Evolutionary conservation across 1,284 basidiomycete species (phyloP).

Genomic region (Coniferiporia weirii): DNA sequence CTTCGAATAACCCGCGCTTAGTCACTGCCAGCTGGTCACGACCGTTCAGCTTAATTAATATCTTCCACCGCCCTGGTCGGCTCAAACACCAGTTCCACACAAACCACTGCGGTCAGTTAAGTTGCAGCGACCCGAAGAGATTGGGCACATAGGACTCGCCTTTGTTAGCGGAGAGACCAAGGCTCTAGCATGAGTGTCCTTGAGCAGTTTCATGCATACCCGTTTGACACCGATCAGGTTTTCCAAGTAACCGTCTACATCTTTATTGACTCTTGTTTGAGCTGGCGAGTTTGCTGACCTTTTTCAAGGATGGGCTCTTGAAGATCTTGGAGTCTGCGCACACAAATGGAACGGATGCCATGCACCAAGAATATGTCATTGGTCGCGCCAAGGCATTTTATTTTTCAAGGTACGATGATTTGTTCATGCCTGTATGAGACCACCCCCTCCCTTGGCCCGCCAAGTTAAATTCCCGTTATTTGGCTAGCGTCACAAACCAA

Average conservation of each 20-base stretch:
- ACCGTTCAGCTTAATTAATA: too few species aligned
- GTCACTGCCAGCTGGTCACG: too few species aligned
- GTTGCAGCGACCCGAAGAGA: neutral
- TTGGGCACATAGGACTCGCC: neutral
- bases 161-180: neutral
- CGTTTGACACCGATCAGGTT: constrained; percentile 14
- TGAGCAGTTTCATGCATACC: constrained; percentile 9
- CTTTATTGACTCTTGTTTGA: neutral
- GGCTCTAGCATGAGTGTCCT: neutral
- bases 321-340: constrained; percentile 5
- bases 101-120: neutral
- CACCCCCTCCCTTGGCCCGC: too few species aligned
- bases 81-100: too few species aligned
- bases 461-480: neutral
- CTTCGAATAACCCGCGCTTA: too few species aligned
- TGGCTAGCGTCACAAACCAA: constrained; percentile 17
- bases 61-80: too few species aligned
- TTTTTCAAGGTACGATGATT: constrained; percentile 19
- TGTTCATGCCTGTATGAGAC: too few species aligned
- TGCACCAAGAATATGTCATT: constrained; percentile 15
- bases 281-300: neutral
- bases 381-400: constrained; percentile 23
- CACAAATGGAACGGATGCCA: neutral
- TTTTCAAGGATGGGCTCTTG: constrained; percentile 10
- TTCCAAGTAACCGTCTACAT: constrained; percentile 7